Percentiles rank a stretch among this genome's conserved stretches.
These are phyloP conservation scores for Schrenkiella parvula DNA, from an alignment of 345 rosid genomes.

Conservation along the genomic window DNA sequence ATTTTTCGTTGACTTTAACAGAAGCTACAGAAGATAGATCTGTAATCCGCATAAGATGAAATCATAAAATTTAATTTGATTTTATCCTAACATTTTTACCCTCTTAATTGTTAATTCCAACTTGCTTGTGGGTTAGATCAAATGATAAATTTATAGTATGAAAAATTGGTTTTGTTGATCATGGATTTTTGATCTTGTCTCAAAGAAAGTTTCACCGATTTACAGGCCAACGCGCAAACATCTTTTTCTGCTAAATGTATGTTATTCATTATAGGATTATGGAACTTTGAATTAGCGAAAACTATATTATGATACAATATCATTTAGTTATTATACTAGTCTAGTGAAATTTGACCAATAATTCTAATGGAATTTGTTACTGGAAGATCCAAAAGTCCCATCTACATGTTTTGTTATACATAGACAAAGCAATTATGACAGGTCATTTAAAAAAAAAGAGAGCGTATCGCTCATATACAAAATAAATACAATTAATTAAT, in stretches of 20 bases:
- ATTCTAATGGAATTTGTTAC: neutral
- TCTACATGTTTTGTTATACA: constrained; percentile 17
- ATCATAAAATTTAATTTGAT: neutral
- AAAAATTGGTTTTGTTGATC: neutral
- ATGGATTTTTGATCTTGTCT: no score
- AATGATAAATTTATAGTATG: no score
- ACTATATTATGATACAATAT: neutral
- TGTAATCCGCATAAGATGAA: neutral
- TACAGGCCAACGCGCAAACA: neutral
- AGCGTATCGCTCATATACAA: neutral
- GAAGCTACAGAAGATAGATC: neutral
- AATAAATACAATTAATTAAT: constrained; percentile 14
- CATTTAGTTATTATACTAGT: neutral
- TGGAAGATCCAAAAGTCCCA: constrained; percentile 27
- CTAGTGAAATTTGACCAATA: constrained; percentile 2
- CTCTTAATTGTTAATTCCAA: neutral
- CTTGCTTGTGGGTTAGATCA: neutral
- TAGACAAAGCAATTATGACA: constrained; percentile 27
- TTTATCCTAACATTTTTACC: no score
- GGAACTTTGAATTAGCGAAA: neutral
- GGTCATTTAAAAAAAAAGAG: constrained; percentile 14
- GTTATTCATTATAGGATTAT: neutral
- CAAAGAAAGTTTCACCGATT: neutral
- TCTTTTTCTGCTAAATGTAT: neutral
- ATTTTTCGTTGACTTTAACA: constrained; percentile 24